These are phyloP conservation scores for Lenwebbia sp. DNA, from an alignment of 345 rosid genomes.

Conservation along the genomic window DNA sequence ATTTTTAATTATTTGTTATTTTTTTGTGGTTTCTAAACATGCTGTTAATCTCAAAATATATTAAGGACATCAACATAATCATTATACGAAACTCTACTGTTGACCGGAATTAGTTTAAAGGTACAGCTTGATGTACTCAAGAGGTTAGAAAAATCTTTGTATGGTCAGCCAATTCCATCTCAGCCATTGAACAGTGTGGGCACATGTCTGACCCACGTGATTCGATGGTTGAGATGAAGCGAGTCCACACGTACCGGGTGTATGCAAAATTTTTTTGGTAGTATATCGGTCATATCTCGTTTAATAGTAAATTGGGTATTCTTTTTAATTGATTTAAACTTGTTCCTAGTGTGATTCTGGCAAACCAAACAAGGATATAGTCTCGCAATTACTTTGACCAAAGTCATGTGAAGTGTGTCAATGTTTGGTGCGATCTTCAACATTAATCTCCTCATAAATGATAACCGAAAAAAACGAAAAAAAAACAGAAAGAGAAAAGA, in stretches of 20 bases:
- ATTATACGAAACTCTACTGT: background rate
- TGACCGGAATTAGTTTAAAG: background rate
- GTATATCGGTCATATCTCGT: background rate
- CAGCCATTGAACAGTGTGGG: background rate
- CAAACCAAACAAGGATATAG: background rate
- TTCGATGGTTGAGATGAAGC: background rate
- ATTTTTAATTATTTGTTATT: too few relatives aligned
- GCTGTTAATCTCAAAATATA: too few relatives aligned
- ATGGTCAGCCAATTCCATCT: fast-evolving
- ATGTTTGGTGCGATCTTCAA: background rate
- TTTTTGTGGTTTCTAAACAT: too few relatives aligned
- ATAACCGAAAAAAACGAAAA: background rate
- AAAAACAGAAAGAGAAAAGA: background rate
- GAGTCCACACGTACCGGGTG: fast-evolving
- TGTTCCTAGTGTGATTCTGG: background rate
- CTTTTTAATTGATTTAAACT: background rate
- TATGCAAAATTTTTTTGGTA: background rate
- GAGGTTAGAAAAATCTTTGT: background rate
- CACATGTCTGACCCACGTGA: fast-evolving
- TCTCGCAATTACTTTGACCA: background rate
- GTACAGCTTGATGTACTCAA: background rate
- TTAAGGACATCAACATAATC: too few relatives aligned
- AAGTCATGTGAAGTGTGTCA: background rate
- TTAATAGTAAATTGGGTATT: background rate
- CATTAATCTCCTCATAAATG: background rate